Evolutionary conservation across 208 protist species (phyloP).

Genomic region (Acanthamoeba lenticulata): DNA sequence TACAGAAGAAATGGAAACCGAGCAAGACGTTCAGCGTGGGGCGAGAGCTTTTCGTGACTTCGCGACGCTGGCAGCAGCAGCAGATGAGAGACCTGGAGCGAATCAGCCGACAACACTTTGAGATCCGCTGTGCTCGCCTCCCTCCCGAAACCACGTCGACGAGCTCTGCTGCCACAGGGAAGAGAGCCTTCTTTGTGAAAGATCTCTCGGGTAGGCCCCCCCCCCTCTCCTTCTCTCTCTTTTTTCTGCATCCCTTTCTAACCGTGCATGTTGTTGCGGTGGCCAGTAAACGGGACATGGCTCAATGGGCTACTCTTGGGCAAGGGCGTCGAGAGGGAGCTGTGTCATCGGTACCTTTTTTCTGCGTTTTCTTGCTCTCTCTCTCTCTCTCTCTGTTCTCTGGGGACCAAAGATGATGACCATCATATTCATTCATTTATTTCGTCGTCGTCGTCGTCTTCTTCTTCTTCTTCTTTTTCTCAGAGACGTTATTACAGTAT

Average conservation of each 20-base stretch:
- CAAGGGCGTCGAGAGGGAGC: not conserved
- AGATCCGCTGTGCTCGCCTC: not conserved
- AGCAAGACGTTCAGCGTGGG: not conserved
- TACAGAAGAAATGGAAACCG: not conserved
- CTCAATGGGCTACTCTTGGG: not conserved
- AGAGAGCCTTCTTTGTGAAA: not conserved
- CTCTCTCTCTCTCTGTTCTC: not conserved
- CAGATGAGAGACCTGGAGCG: not conserved
- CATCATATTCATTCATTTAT: too few relatives aligned
- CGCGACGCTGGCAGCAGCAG: not conserved
- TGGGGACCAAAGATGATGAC: not conserved
- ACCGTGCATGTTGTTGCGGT: not conserved
- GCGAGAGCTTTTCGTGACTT: not conserved
- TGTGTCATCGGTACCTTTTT: not conserved
- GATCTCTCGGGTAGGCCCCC: not conserved
- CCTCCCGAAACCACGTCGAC: not conserved
- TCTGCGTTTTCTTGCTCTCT: not conserved
- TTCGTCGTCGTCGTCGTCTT: too few relatives aligned
- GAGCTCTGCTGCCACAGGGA: too few relatives aligned
- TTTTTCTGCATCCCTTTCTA: too few relatives aligned
- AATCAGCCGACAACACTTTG: slow-evolving; percentile 33
- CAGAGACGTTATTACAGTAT: not conserved
- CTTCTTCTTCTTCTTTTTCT: not conserved
- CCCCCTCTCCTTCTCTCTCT: too few relatives aligned
- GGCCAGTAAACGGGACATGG: not conserved